Conservation (phyloP, 1,284 basidiomycete genomes). For the Cystobasidiaceae sp. region DNA sequence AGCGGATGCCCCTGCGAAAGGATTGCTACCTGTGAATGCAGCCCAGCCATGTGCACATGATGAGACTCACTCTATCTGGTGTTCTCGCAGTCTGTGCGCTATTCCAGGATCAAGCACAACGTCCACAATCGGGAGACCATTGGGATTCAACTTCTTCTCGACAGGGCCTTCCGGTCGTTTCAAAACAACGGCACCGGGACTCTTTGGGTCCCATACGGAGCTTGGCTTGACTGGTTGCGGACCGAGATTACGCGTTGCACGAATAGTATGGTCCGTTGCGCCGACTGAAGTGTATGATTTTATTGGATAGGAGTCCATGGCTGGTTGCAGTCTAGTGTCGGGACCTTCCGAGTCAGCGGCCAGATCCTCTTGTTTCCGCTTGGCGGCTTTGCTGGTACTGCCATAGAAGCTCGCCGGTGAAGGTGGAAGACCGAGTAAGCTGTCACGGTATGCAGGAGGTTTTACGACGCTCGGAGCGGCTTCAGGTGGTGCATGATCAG, state of each 20-base stretch:
- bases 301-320: not conserved
- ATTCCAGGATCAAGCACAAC: slow-evolving; percentile 94
- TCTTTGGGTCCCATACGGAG: slow-evolving; percentile 58
- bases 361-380: not conserved
- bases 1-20: slow-evolving; percentile 52
- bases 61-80: slow-evolving; percentile 72
- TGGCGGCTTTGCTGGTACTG: too few species aligned
- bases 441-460: not conserved
- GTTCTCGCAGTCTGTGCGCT: slow-evolving; percentile 68
- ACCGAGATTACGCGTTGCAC: not conserved
- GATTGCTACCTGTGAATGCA: too few species aligned
- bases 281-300: not conserved
- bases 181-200: slow-evolving; percentile 78
- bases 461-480: not conserved
- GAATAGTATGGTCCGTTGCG: slow-evolving; percentile 9
- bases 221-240: slow-evolving; percentile 18
- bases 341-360: slow-evolving; percentile 1
- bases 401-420: not conserved
- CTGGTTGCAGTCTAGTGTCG: not conserved
- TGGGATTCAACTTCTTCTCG: slow-evolving; percentile 63
- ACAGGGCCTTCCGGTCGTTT: slow-evolving; percentile 67
- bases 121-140: slow-evolving; percentile 62
- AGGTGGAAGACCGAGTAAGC: not conserved
- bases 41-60: slow-evolving; percentile 53
- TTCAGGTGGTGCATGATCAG: not conserved